Evolutionary conservation across 2,329 filamentous ascomycete species (phyloP), one percentile per base, ranked within the genome.

Genomic region (Ceratocystis colombiana): DNA sequence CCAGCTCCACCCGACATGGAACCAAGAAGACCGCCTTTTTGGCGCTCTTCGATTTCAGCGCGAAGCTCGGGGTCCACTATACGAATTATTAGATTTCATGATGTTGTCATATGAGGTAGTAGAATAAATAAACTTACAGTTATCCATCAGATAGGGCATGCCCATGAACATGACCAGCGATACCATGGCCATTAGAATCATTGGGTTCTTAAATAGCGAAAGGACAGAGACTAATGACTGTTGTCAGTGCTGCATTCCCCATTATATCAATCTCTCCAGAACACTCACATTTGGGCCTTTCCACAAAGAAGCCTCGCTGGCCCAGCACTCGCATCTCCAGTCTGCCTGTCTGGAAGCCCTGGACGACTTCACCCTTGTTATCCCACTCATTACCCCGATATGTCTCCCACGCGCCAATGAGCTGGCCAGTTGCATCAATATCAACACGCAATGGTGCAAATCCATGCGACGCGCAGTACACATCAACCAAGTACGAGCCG

Each of bases 41-140:
- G 90, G 73, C 90, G 87, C 72, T 90, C 89, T 75, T 96, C 91
- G 74, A 94, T 96, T 74, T 97, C 94, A 71, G 89, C 90, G 72
- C 87, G 87, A 77, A 90, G 88, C 76, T 99, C 94, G n/a, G 90
- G 90, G 74, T 97, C 94, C 92, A 99, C 92, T 96, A 72, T 4
- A 8, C 30, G 17, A 25, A 17, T 20, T n/a, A 61, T 71, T 69
- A 70, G 71, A 63, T 55, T 45, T 20, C 37, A 37, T 37, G 44
- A 20, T 25, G 67, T 8, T 41, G 28, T 30, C 20, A 7, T 7
- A 17, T 30, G 22, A 22, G 10, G 20, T 17, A 41, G 8, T 17
- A 59, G 64, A 41, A 33, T 1, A 25, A 50, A 33, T 65, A 28
- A 65, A 83, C 90, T 69, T 84, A 96, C 92, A 96, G 74, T 94